Base-by-base conservation (phyloP, 179 eudicot species). In the Silene vulgaris region DNA sequence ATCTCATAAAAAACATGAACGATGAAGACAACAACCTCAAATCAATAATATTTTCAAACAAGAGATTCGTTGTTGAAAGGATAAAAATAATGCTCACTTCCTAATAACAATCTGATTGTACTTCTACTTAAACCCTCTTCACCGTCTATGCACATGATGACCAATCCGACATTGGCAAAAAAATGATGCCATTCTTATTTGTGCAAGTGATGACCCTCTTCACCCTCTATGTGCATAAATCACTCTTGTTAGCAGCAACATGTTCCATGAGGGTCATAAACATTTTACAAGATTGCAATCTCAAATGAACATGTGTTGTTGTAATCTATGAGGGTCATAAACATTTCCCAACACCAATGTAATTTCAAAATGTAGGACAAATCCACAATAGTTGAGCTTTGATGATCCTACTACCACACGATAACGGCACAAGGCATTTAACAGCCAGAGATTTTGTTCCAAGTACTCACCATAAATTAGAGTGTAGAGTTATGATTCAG, bases 41-140 rank as follows among this genome's bases (percentile, higher is more conserved):
- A 6, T 67, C 14, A 67, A 65, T 62, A 20, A 20, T 14, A 14
- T 13, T 19, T n/a, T 66, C 68, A 64, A 64, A 64, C 68, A 64
- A 64, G 68, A 64, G 68, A 7, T 66, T 32, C 5, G 0, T 35
- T 16, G 9, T 35, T 19, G 21, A 68, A 68, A 37, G 13, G 52
- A 37, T 5, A 17, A 19, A 68, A 19, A 68, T 37, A 20, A 9
- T 17, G 54, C 29, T 67, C 54, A 11, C 11, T 68, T 35, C 11
- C 40, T 35, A 5, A 28, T 37, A 68, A 37, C 72, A 40, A 68
- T 4, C 16, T 12, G 16, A 68, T 19, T 17, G 54, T 17, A 68
- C 3, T 26, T 40, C 28, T 40, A 17, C 50, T 16, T 66, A 16
- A 32, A 14, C 70, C 12, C 21, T 9, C 17, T 35, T 66, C 6